phyloP scores from a whole-genome alignment of 495 filamentous ascomycete species.

The Neurospora cerealis region DNA sequence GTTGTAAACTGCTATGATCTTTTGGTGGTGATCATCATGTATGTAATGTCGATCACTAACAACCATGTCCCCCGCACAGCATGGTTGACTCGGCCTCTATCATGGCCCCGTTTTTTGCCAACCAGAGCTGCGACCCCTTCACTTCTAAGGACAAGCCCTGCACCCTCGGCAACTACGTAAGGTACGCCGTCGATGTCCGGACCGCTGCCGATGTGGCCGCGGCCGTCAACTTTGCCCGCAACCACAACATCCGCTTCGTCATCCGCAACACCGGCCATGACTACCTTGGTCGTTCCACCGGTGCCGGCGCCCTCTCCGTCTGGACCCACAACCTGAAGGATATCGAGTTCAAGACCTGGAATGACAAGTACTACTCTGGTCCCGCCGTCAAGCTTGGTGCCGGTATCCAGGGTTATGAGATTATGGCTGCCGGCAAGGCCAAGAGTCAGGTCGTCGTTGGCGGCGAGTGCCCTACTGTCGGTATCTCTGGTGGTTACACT shows the following conservation, averaged over 20 bases:
- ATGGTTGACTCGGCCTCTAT: conserved; percentile 34
- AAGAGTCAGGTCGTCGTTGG: conserved; percentile 42
- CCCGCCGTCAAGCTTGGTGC: conserved; percentile 46
- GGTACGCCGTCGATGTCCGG: conserved; percentile 43
- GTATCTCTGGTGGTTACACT: conserved; percentile 42
- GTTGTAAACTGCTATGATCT: not conserved
- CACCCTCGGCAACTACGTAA: conserved; percentile 45
- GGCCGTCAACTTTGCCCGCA: conserved; percentile 37
- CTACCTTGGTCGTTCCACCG: conserved; percentile 39
- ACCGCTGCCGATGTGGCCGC: conserved; percentile 26
- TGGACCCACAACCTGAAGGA: conserved; percentile 45
- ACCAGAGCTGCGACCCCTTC: conserved; percentile 31
- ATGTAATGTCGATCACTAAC: conserved; percentile 10
- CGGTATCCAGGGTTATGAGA: conserved; percentile 47
- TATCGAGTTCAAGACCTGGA: conserved; percentile 33
- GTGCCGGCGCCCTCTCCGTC: conserved; percentile 37
- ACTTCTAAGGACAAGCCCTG: conserved; percentile 27
- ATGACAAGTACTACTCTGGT: conserved; percentile 31
- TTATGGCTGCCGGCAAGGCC: conserved; percentile 33
- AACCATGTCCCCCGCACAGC: conserved; percentile 18
- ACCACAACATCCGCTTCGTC: conserved; percentile 35
- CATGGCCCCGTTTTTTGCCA: conserved; percentile 36
- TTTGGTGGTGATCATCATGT: not conserved
- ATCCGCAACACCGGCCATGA: conserved; percentile 42
- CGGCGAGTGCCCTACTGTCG: conserved; percentile 42